phyloP scores from a whole-genome alignment of 768 basidiomycete species.

The Floccularia luteovirens region DNA sequence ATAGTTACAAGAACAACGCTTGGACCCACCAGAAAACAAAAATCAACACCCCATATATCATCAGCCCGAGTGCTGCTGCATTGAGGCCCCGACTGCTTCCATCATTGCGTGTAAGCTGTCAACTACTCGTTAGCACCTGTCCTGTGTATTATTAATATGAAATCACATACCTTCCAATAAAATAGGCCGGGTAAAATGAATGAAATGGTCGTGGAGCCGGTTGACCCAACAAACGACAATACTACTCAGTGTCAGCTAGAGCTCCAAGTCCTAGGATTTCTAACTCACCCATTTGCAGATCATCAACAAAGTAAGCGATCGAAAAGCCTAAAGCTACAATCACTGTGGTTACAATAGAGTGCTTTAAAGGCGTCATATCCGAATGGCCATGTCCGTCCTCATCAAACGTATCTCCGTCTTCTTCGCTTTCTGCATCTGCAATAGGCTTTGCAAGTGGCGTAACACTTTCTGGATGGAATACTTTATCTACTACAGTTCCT shows the following conservation, averaged over 20 bases:
- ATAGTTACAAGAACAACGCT: background rate
- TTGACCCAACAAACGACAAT: slow-evolving; percentile 92
- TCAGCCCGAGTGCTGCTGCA: slow-evolving; percentile 55
- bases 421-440: slow-evolving; percentile 35
- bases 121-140: slow-evolving; percentile 5
- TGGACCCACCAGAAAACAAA: slow-evolving; percentile 81
- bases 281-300: slow-evolving; percentile 65
- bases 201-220: slow-evolving; percentile 93
- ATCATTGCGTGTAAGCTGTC: slow-evolving; percentile 65
- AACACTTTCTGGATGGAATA: slow-evolving; percentile 47
- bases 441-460: slow-evolving; percentile 17
- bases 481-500: slow-evolving; percentile 88
- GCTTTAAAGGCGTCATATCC: slow-evolving; percentile 66
- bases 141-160: slow-evolving; percentile 4
- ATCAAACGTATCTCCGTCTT: slow-evolving; percentile 34
- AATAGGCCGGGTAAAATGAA: slow-evolving; percentile 93
- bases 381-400: slow-evolving; percentile 46
- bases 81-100: slow-evolving; percentile 42
- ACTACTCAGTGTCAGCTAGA: slow-evolving; percentile 45
- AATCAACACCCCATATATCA: slow-evolving; percentile 68
- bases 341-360: slow-evolving; percentile 56
- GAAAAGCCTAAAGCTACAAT: slow-evolving; percentile 62
- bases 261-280: background rate
- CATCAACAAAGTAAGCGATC: slow-evolving; percentile 72
- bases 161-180: slow-evolving; percentile 74